Conservation (phyloP, 2,329 filamentous ascomycete genomes). For the Colletotrichum plurivorum region DNA sequence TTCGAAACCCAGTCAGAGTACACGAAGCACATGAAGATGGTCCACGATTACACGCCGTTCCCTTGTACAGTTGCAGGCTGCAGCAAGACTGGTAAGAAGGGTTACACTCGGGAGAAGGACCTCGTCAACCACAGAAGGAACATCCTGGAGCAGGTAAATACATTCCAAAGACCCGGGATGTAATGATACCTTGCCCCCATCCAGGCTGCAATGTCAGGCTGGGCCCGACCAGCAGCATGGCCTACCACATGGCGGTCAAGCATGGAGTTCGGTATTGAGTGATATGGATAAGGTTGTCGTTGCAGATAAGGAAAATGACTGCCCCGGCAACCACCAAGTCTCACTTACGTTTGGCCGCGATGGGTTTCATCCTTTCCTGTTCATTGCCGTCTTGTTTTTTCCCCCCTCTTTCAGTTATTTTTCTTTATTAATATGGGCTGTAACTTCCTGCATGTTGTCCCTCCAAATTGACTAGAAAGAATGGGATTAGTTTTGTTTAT, state of each 20-base stretch:
- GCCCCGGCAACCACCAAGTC: too few relatives aligned
- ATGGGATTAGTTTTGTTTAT: too few relatives aligned
- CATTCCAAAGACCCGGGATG: neutral
- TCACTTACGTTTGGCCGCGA: too few relatives aligned
- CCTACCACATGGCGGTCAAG: neutral
- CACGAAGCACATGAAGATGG: slow-evolving; percentile 52
- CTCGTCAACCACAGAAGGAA: slow-evolving; percentile 46
- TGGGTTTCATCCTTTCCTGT: too few relatives aligned
- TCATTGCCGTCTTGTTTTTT: too few relatives aligned
- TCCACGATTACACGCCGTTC: slow-evolving; percentile 51
- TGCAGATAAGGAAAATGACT: too few relatives aligned
- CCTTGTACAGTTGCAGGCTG: slow-evolving; percentile 50
- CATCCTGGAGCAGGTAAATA: slow-evolving; percentile 36
- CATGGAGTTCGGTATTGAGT: neutral
- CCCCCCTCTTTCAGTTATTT: too few relatives aligned
- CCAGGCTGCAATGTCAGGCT: neutral
- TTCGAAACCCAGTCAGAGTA: slow-evolving; percentile 47
- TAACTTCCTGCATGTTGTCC: too few relatives aligned
- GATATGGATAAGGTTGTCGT: too few relatives aligned
- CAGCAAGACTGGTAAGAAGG: slow-evolving; percentile 43
- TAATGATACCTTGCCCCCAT: neutral
- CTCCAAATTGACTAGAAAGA: too few relatives aligned
- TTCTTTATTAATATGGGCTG: too few relatives aligned
- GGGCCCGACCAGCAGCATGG: neutral
- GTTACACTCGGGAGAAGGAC: slow-evolving; percentile 44